Evolutionary conservation across 257 asterid species (phyloP), one percentile per base, ranked within the genome.

Genomic region (Lavandula angustifolia): DNA sequence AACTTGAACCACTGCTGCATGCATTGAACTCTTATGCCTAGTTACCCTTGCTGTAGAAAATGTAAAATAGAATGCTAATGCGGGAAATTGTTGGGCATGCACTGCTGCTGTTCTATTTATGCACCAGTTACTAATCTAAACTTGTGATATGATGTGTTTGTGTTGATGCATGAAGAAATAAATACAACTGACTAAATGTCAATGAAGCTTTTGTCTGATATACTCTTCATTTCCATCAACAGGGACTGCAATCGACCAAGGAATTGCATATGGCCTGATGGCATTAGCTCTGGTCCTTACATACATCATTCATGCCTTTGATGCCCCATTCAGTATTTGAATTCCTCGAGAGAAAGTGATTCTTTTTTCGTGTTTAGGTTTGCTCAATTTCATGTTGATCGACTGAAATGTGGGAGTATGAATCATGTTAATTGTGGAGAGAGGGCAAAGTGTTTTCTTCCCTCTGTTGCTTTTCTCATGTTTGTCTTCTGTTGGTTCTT

Each of bases 241-340:
- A 89, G 96, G 96, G 72, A 80, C 84, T 8, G 72, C 95, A 18
- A 81, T 89, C 34, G 95, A 87, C 70, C 95, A 85, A 69, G 90
- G 92, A 66, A 79, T 85, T 49, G 90, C 95, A 6, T 85, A 73
- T 37, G 84, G 70, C 7, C 76, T 87, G 71, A 87, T 87, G 95
- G 12, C 83, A 73, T 51, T 82, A 70, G 95, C 95, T 5, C 76
- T 85, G 85, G 86, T 71, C 54, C 92, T 87, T 69, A 87, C 92
- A 14, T 85, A 87, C 49, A 68, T 87, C 75, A 87, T 87, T 78
- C 95, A 85, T 80, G 42, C 76, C 60, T 66, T 77, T 59, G 95
- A 86, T 57, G 81, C 67, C 66, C 84, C 88, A 17, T 72, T 83
- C 29, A 60, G 31, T 34, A 46, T 69, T 69, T 79, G 79, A 75